Percentiles rank a stretch among this genome's conserved stretches.
Conservation (phyloP, 1,284 basidiomycete genomes). For the Malassezia globosa region DNA sequence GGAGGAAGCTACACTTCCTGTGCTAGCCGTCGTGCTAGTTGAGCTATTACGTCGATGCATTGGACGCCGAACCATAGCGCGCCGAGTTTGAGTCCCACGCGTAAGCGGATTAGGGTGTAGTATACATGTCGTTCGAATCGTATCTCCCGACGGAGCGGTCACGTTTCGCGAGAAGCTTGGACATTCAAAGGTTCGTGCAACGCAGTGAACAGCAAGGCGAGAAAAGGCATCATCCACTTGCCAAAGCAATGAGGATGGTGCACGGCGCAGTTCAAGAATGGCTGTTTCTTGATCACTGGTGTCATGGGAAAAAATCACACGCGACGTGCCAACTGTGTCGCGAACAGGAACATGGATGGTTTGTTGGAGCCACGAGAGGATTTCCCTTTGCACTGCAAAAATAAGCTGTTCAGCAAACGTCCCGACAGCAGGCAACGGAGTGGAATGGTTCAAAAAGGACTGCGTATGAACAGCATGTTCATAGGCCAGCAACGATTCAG, state of each 20-base stretch:
- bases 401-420: constrained; percentile 25
- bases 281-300: background rate
- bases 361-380: constrained; percentile 20
- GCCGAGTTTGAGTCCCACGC: constrained; percentile 15
- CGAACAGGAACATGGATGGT: constrained; percentile 19
- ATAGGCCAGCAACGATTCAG: constrained; percentile 1
- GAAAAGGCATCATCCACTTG: constrained; percentile 27
- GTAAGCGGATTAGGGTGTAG: constrained; percentile 30
- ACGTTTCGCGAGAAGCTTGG: constrained; percentile 24
- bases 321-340: background rate
- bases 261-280: constrained; percentile 25
- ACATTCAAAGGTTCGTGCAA: constrained; percentile 28
- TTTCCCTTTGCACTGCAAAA: constrained; percentile 22
- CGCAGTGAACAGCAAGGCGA: constrained; percentile 34
- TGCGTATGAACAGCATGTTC: background rate
- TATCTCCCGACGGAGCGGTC: background rate
- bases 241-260: constrained; percentile 34
- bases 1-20: background rate
- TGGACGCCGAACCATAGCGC: background rate
- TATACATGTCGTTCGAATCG: constrained; percentile 30
- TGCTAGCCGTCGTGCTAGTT: constrained; percentile 9
- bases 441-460: background rate
- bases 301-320: background rate
- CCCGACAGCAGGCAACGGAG: background rate
- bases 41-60: constrained; percentile 10